Evolutionary conservation across 257 asterid species (phyloP).

Genomic region (Scutellaria baicalensis): DNA sequence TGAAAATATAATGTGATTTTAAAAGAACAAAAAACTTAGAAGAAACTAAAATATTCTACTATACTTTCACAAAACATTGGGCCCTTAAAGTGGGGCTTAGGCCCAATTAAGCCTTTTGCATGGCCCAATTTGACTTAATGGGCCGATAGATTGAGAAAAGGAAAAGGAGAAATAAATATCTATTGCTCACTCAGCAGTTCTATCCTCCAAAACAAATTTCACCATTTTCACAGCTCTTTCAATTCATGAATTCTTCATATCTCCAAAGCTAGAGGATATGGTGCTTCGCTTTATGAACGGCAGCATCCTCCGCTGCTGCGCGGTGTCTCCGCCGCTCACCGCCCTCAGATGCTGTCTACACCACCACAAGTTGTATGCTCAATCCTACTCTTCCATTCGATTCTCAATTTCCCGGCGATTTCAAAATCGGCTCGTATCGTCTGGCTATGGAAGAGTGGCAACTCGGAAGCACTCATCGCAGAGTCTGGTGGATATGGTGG

Average conservation of each 20-base stretch:
- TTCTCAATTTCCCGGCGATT: slow-evolving; percentile 24
- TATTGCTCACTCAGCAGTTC: not conserved
- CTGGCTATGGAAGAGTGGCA: slow-evolving; percentile 16
- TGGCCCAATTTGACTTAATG: not conserved
- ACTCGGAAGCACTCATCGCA: slow-evolving; percentile 53
- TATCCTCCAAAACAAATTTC: not conserved
- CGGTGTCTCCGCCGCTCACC: slow-evolving; percentile 49
- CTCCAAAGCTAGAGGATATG: slow-evolving; percentile 35
- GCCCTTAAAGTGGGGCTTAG: not conserved
- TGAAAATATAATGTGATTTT: too few relatives aligned
- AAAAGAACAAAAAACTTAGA: not conserved
- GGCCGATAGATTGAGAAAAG: not conserved
- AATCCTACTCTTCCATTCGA: slow-evolving; percentile 20
- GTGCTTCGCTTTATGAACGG: slow-evolving; percentile 73
- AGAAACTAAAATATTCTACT: not conserved
- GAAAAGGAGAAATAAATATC: not conserved
- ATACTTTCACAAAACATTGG: not conserved
- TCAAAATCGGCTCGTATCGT: slow-evolving; percentile 18
- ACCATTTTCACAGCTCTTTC: slow-evolving; percentile 4
- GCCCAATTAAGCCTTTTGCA: not conserved
- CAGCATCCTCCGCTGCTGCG: slow-evolving; percentile 56
- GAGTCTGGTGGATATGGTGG: slow-evolving; percentile 47
- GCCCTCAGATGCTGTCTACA: slow-evolving; percentile 33
- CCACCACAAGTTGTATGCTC: slow-evolving; percentile 18
- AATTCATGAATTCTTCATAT: slow-evolving; percentile 6